Evolutionary conservation across 805 yeast species (phyloP).

Genomic region (Ogataea henricii): DNA sequence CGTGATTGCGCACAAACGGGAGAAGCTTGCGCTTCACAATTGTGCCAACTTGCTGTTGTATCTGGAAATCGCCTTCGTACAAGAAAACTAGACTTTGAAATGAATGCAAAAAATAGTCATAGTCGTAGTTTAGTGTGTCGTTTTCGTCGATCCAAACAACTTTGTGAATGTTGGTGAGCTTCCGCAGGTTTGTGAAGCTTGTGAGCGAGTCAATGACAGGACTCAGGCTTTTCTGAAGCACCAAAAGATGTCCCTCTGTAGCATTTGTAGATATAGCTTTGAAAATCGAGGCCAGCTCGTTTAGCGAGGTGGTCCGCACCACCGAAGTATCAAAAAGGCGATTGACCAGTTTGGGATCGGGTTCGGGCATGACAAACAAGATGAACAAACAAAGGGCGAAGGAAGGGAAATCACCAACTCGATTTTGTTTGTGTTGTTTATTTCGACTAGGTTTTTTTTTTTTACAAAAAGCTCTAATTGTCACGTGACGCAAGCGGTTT

Average conservation of each 20-base stretch:
- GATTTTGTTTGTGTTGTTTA: too few relatives aligned
- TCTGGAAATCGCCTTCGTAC: slow-evolving; percentile 19
- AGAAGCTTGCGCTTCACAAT: slow-evolving; percentile 20
- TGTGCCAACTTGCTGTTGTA: slow-evolving; percentile 14
- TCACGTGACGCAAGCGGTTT: too few relatives aligned
- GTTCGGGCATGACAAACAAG: too few relatives aligned
- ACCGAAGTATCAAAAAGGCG: slow-evolving; percentile 16
- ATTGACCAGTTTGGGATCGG: background rate
- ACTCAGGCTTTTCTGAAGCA: slow-evolving; percentile 29
- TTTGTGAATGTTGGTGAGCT: slow-evolving; percentile 26
- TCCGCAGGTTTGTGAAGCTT: slow-evolving; percentile 29
- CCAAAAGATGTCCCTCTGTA: slow-evolving; percentile 20
- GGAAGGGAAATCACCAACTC: too few relatives aligned
- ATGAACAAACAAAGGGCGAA: too few relatives aligned
- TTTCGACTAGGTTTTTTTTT: too few relatives aligned
- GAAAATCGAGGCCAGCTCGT: slow-evolving; percentile 22
- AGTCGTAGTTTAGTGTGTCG: slow-evolving; percentile 15
- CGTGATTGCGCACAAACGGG: slow-evolving; percentile 16
- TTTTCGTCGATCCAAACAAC: slow-evolving; percentile 34
- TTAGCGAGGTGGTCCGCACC: slow-evolving; percentile 13
- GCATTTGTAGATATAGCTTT: background rate
- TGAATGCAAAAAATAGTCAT: slow-evolving; percentile 19
- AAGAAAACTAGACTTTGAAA: slow-evolving; percentile 28
- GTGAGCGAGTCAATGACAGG: slow-evolving; percentile 30
- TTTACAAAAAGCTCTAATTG: too few relatives aligned